Conservation (phyloP, 228 moss, liverwort and hornwort genomes). For the Sphagnum fallax region DNA sequence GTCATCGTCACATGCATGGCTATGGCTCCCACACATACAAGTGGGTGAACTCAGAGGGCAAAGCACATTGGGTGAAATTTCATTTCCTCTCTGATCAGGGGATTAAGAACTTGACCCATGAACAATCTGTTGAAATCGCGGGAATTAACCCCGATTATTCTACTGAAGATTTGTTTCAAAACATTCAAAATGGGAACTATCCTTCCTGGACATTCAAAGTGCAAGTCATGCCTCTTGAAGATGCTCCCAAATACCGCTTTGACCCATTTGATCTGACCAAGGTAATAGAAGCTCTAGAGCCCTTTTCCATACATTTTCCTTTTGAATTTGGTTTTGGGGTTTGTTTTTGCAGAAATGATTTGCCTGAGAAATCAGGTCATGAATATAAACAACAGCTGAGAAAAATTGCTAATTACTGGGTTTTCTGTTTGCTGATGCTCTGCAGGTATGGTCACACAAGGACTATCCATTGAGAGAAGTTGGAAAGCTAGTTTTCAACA, state of each 20-base stretch:
- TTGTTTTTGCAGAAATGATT: too few relatives aligned
- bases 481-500: conserved; percentile 27
- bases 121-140: conserved; percentile 22
- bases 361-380: too few relatives aligned
- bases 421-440: neutral
- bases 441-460: conserved; percentile 62
- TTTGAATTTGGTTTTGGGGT: neutral
- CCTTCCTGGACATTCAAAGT: conserved; percentile 41
- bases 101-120: conserved; percentile 37
- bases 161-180: conserved; percentile 27
- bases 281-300: neutral
- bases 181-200: conserved; percentile 30
- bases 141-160: conserved; percentile 42
- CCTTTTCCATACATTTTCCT: neutral
- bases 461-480: conserved; percentile 86
- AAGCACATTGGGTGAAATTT: conserved; percentile 37
- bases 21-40: conserved; percentile 43
- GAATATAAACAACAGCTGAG: neutral
- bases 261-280: conserved; percentile 50
- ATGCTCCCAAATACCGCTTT: conserved; percentile 24
- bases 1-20: conserved; percentile 35
- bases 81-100: conserved; percentile 35
- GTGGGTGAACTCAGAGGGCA: conserved; percentile 29
- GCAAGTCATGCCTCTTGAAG: conserved; percentile 50
- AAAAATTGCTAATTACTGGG: neutral